These are phyloP conservation scores for Sclerotinia borealis DNA, from an alignment of 2,329 filamentous ascomycete species.

Conservation along the genomic window DNA sequence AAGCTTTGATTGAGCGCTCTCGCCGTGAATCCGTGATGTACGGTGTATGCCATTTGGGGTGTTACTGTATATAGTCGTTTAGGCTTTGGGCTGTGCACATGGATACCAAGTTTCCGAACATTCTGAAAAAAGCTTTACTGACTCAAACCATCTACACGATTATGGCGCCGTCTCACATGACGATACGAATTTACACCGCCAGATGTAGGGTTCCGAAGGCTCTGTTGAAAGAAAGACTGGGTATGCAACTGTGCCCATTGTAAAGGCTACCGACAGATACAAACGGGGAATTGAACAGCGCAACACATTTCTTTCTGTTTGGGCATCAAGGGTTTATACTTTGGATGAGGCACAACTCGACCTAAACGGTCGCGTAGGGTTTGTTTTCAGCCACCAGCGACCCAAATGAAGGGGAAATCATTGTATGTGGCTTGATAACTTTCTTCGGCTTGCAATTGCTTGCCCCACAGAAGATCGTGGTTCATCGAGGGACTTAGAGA, in stretches of 20 bases:
- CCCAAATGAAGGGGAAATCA: constrained; percentile 4
- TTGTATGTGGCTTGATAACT: constrained; percentile 21
- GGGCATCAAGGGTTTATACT: constrained; percentile 22
- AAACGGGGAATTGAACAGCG: constrained; percentile 24
- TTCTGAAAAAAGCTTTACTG: constrained; percentile 3
- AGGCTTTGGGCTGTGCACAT: not conserved
- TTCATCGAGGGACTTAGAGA: constrained; percentile 28
- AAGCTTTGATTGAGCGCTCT: constrained; percentile 10
- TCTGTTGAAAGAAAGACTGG: constrained; percentile 13
- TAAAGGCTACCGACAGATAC: constrained; percentile 15
- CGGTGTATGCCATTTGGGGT: not conserved
- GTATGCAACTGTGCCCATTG: constrained; percentile 7
- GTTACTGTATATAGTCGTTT: not conserved
- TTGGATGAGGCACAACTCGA: constrained; percentile 6
- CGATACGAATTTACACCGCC: constrained; percentile 27
- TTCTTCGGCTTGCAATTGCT: constrained; percentile 15
- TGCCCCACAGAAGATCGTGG: constrained; percentile 30
- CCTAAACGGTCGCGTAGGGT: constrained; percentile 13
- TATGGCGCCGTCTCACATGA: constrained; percentile 23
- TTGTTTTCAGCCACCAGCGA: constrained; percentile 11
- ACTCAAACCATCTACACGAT: constrained; percentile 11
- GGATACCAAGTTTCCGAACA: constrained; percentile 7
- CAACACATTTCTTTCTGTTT: constrained; percentile 25
- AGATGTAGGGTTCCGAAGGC: constrained; percentile 28
- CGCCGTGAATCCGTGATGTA: too few species aligned